Evolutionary conservation across 2,329 filamentous ascomycete genomes (phyloP).

Genomic region (Colletotrichum phormii): DNA sequence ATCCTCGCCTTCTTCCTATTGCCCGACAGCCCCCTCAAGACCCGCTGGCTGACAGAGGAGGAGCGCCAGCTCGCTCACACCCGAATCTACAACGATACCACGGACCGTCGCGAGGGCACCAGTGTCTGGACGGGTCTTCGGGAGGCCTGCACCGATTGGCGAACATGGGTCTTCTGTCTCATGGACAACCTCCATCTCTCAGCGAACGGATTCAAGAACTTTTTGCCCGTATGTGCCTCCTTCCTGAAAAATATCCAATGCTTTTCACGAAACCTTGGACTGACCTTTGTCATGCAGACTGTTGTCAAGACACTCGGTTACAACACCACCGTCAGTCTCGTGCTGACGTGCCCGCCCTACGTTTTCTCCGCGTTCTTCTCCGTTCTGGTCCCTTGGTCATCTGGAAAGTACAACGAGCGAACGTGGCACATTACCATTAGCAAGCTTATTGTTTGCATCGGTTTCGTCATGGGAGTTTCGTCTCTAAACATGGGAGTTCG

Average conservation of each 20-base stretch:
- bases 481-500: slow-evolving; percentile 39
- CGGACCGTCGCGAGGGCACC: slow-evolving; percentile 52
- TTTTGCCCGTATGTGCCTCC: slow-evolving; percentile 38
- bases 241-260: background rate
- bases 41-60: slow-evolving; percentile 52
- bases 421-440: slow-evolving; percentile 60
- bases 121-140: slow-evolving; percentile 56
- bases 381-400: slow-evolving; percentile 52
- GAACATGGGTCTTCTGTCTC: slow-evolving; percentile 60
- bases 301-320: slow-evolving; percentile 57
- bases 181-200: slow-evolving; percentile 64
- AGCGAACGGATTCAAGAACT: slow-evolving; percentile 58
- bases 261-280: background rate
- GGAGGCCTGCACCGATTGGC: slow-evolving; percentile 57
- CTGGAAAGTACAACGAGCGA: slow-evolving; percentile 59
- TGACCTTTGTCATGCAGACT: slow-evolving; percentile 16
- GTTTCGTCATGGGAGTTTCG: slow-evolving; percentile 39
- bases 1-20: slow-evolving; percentile 50
- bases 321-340: slow-evolving; percentile 56
- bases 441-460: slow-evolving; percentile 53
- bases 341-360: slow-evolving; percentile 60
- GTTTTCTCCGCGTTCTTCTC: slow-evolving; percentile 52
- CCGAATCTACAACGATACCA: slow-evolving; percentile 44
- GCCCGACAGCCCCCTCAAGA: slow-evolving; percentile 52
- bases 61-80: slow-evolving; percentile 53